These are phyloP conservation scores for Trichosporon sp. DNA, from an alignment of 1,284 basidiomycete species.

Conservation along the genomic window DNA sequence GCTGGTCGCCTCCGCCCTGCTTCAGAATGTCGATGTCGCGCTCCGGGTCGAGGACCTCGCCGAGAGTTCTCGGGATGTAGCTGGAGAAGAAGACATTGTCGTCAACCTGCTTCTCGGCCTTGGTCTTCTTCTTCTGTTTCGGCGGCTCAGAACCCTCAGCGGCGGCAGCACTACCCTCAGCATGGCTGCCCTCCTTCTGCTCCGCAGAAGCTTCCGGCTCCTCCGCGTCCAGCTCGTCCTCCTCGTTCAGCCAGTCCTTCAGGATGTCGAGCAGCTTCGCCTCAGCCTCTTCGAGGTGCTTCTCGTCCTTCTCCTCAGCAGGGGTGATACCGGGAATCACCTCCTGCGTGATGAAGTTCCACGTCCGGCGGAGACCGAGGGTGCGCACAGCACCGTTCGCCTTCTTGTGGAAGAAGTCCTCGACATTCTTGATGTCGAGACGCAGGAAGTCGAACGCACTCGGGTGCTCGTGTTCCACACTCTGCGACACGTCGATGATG, in stretches of 20 bases:
- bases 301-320: slow-evolving; percentile 40
- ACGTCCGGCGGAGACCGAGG: slow-evolving; percentile 78
- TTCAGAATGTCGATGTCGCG: slow-evolving; percentile 76
- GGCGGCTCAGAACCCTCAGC: not conserved
- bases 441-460: slow-evolving; percentile 94
- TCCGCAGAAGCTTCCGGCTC: slow-evolving; percentile 19
- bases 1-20: slow-evolving; percentile 67
- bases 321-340: slow-evolving; percentile 35
- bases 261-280: slow-evolving; percentile 56
- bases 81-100: slow-evolving; percentile 83
- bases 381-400: slow-evolving; percentile 65
- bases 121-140: slow-evolving; percentile 16
- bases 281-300: slow-evolving; percentile 53
- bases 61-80: slow-evolving; percentile 88
- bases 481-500: slow-evolving; percentile 98
- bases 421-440: slow-evolving; percentile 86
- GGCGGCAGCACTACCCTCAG: not conserved
- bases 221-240: slow-evolving; percentile 26
- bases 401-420: slow-evolving; percentile 82
- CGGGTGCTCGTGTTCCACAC: slow-evolving; percentile 97
- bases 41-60: slow-evolving; percentile 90
- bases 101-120: slow-evolving; percentile 61
- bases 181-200: not conserved
- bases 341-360: slow-evolving; percentile 82
- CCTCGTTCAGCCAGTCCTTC: slow-evolving; percentile 62